Conservation (phyloP, 139 green algal species). For the Diplosphaera chodatii region DNA sequence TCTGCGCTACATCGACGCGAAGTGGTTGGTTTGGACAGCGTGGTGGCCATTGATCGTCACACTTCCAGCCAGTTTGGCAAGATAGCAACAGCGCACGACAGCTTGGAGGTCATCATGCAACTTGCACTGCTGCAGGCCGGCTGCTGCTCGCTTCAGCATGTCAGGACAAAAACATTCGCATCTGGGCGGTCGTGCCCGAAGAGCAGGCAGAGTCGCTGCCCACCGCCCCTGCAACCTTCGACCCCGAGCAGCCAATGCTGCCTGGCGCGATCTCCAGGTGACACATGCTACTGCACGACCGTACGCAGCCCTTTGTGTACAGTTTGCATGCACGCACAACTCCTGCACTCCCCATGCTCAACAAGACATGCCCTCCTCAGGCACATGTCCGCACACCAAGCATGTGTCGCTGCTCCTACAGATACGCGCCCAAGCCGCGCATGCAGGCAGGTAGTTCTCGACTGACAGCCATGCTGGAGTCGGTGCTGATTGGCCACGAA, state of each 20-base stretch:
- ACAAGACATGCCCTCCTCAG: no score
- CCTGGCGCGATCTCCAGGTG: neutral
- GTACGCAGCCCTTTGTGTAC: no score
- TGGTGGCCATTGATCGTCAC: no score
- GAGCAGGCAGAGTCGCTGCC: neutral
- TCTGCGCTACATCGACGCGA: no score
- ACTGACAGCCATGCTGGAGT: slow-evolving; percentile 59
- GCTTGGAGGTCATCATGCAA: no score
- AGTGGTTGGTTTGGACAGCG: no score
- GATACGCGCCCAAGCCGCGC: slow-evolving; percentile 5
- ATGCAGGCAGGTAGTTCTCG: neutral
- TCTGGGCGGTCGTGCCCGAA: slow-evolving; percentile 47
- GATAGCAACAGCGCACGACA: no score
- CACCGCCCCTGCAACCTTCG: neutral
- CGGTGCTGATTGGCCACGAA: slow-evolving; percentile 86
- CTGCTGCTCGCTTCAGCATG: slow-evolving; percentile 84
- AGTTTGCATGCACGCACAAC: no score
- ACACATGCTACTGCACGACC: neutral
- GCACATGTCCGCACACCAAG: no score
- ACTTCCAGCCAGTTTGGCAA: no score
- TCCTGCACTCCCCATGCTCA: no score
- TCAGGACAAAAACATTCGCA: slow-evolving; percentile 73
- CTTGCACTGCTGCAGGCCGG: slow-evolving; percentile 7
- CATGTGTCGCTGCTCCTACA: no score
- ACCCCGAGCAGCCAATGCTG: slow-evolving; percentile 1